These are phyloP conservation scores for Globisporangium megalacanthum DNA, from an alignment of 352 stramenopile species.

Conservation along the genomic window DNA sequence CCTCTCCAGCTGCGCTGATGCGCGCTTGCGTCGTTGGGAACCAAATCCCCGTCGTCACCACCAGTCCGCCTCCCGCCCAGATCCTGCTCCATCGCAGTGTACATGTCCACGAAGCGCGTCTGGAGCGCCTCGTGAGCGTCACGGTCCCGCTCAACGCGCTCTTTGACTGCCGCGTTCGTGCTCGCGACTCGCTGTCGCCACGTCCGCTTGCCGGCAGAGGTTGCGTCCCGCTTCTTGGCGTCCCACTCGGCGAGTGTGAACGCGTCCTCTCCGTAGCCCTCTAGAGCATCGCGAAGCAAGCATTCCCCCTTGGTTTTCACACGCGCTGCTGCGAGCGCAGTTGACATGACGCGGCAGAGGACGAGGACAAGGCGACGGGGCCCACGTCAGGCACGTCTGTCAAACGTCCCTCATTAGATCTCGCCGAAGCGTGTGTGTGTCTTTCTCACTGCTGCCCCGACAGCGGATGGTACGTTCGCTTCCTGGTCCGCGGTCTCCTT, in stretches of 20 bases:
- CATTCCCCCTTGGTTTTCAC: slow-evolving; percentile 65
- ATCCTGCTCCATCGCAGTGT: slow-evolving; percentile 29
- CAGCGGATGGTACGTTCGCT: no score
- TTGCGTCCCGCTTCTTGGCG: slow-evolving; percentile 33
- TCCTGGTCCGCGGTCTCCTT: not conserved
- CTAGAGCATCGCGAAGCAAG: slow-evolving; percentile 52
- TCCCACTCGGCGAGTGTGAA: slow-evolving; percentile 52
- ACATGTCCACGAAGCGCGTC: slow-evolving; percentile 29
- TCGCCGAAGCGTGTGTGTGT: no score
- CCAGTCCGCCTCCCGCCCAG: slow-evolving; percentile 10
- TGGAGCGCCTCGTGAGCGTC: slow-evolving; percentile 21
- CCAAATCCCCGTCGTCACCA: not conserved
- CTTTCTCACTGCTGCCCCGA: no score
- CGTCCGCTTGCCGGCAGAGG: slow-evolving; percentile 29
- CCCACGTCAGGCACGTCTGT: no score
- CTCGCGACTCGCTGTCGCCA: slow-evolving; percentile 36
- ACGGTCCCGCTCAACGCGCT: slow-evolving; percentile 26
- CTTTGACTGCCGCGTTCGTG: slow-evolving; percentile 32
- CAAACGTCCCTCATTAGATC: no score
- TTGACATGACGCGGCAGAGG: no score
- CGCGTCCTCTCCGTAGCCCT: slow-evolving; percentile 42
- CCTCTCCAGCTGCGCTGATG: slow-evolving; percentile 33
- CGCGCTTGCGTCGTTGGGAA: not conserved
- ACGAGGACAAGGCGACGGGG: no score
- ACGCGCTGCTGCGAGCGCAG: slow-evolving; percentile 42